Evolutionary conservation across 1,284 basidiomycete species (phyloP), one percentile per base, ranked within the genome.

Genomic region (Fomitopsis pinicola): DNA sequence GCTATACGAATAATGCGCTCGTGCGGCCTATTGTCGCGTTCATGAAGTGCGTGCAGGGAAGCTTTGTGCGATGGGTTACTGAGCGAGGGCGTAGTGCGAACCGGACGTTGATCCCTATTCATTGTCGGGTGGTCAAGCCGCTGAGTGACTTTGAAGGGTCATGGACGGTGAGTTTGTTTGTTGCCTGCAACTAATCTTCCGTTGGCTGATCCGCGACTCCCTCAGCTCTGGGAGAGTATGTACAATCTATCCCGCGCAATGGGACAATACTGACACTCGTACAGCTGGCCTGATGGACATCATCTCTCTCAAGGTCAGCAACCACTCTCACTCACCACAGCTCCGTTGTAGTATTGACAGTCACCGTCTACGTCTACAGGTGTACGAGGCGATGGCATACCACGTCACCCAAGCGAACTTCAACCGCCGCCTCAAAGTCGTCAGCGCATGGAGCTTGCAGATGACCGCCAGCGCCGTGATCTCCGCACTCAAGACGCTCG

Each of bases 1-100:
- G 92, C 59, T 94, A 98, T 71, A 90, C 92, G 63, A 97, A 97
- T 70, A 94, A 91, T 71, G 97, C 97, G n/a, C 80, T 99, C 36
- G 92, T 98, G 46, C 78, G 97, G 62, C 97, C 97, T 4, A 98
- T 99, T 65, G 97, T 99, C 5, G 96, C 95, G 0, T 99, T 99
- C 72, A 97, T 99, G 86, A 97, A 97, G 92, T 95, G 68, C 65
- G 89, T 78, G 33, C 17, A 36, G 44, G 6, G 35, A 36, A 30
- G 10, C 42, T 7, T 58, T 26, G 52, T 42, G 45, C 46, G 26
- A 9, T 1, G 5, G 1, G 33, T n/a, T 56, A n/a, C 59, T 69
- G 53, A 68, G 17, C 2, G 26, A 12, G 17, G 22, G 12, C 30
- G 15, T 48, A 95, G 94, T 72, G 90, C 91, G 1, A 96, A 98